These are phyloP conservation scores for Fusarium agapanthi DNA, from an alignment of 2,329 filamentous ascomycete genomes.

Conservation along the genomic window DNA sequence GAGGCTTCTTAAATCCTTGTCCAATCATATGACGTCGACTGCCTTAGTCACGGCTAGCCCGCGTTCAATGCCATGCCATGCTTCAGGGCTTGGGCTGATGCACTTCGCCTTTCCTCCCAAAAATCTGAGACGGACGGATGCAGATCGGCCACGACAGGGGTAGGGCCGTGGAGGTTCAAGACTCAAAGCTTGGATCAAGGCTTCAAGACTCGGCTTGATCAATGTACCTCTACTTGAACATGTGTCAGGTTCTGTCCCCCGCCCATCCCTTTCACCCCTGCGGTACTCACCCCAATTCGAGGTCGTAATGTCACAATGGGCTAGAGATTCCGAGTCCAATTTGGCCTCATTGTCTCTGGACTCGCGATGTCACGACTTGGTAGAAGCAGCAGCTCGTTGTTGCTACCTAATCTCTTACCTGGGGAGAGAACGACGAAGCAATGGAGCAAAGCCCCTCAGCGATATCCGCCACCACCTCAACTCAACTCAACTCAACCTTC, in stretches of 20 bases:
- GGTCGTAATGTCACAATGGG: conserved; percentile 34
- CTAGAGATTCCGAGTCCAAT: conserved; percentile 23
- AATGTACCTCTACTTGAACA: conserved; percentile 42
- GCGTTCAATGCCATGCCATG: conserved; percentile 36
- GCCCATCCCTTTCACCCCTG: conserved; percentile 33
- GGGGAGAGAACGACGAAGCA: neutral
- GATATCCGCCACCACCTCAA: neutral
- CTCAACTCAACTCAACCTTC: neutral
- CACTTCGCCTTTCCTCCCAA: conserved; percentile 40
- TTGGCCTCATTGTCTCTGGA: conserved; percentile 1
- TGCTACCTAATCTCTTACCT: neutral
- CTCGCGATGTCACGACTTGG: neutral
- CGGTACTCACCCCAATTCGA: conserved; percentile 34
- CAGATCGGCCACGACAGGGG: conserved; percentile 48
- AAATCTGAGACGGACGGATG: conserved; percentile 51
- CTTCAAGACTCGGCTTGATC: conserved; percentile 24
- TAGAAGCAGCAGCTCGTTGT: neutral
- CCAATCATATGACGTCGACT: conserved; percentile 29
- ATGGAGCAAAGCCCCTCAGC: neutral
- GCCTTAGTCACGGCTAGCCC: conserved; percentile 35
- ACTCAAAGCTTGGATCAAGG: neutral
- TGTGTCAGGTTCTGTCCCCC: conserved; percentile 42
- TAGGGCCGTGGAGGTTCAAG: conserved; percentile 5
- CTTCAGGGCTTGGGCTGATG: conserved; percentile 41
- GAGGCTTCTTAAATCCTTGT: conserved; percentile 30